Evolutionary conservation across 179 eudicot genomes (phyloP), one percentile per base, ranked within the genome.

Genomic region (Silene noctiflora): DNA sequence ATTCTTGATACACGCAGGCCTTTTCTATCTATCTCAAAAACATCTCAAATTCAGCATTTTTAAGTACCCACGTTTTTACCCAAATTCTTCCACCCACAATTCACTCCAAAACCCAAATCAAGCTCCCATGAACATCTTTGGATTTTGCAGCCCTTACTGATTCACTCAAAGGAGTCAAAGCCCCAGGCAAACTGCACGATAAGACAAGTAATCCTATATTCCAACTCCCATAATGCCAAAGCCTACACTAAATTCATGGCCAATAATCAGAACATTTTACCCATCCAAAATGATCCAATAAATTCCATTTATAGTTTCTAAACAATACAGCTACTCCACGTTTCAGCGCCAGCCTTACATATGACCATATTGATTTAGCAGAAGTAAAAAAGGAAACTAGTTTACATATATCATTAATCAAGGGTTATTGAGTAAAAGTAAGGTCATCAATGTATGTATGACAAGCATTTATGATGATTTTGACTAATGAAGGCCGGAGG

Each of bases 361-460:
- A 65, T 2, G 33, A 65, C 21, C 44, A 65, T 27, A 65, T 27
- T 65, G 69, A 65, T 44, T 27, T 27, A 0, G 42, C 42, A 12
- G n/a, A 31, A 4, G 14, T 6, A 31, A 24, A 27, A 14, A 25
- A 22, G 14, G 14, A 24, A 12, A 24, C 3, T 62, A 24, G 13
- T 8, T 62, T 24, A 10, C 4, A n/a, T n/a, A n/a, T n/a, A 62
- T 14, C n/a, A 51, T 51, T 51, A 51, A 51, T 51, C n/a, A 13
- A 51, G n/a, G 5, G 63, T 59, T n/a, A 64, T 27, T 35, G 69
- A 65, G 69, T 27, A 14, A 29, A 65, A 16, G 69, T 62, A 24
- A 62, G 67, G 31, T 62, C 33, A 62, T 62, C 67, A 22, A 62
- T 62, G 67, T 62, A 24, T 24, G 67, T 24, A 65, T 13, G 44